Evolutionary conservation across 192 early-diverging fungal species (phyloP), one percentile per base, ranked within the genome.

Genomic region (Chytriomyces confervae): DNA sequence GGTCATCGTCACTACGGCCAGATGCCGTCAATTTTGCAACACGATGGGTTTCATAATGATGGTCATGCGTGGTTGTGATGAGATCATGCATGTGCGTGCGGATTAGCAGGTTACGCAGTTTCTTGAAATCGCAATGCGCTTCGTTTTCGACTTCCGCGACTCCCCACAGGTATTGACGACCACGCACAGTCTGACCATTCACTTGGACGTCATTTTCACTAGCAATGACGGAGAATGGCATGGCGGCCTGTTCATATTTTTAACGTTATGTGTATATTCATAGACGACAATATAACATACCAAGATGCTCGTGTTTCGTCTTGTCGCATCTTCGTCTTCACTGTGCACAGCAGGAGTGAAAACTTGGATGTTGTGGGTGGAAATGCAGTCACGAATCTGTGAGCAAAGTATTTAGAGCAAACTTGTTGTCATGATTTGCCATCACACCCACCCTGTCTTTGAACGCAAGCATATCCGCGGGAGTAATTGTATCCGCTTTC

Each of bases 81-180:
- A 99, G 88, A 81, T 98, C 97, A 67, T 96, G 88, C 96, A 99
- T 98, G 82, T 99, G 97, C 20, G 95, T 95, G 18, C 97, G 92
- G 83, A 99, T 95, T 66, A 99, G 90, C 63, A 99, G 86, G 86
- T 95, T 94, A 72, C 97, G 92, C 50, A 99, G 90, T 86, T 98
- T 98, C 83, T 92, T 94, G 84, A 98, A 98, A 82, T 98, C 97
- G 86, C 96, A 98, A 86, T 98, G 97, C 68, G 90, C 88, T 84
- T 99, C 97, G 83, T 98, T 99, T 82, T 99, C 97, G 18, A 99
- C 97, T 89, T 99, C 96, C 27, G 95, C 96, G 73, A 97, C 95
- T 80, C 97, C 97, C 97, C 97, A 99, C 23, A 94, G 91, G 85
- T 98, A 99, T 84, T 97, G 91, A 72, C 97, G 92, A 67, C 97